Evolutionary conservation across 768 basidiomycete species (phyloP).

Genomic region (Termitomyces sp.): DNA sequence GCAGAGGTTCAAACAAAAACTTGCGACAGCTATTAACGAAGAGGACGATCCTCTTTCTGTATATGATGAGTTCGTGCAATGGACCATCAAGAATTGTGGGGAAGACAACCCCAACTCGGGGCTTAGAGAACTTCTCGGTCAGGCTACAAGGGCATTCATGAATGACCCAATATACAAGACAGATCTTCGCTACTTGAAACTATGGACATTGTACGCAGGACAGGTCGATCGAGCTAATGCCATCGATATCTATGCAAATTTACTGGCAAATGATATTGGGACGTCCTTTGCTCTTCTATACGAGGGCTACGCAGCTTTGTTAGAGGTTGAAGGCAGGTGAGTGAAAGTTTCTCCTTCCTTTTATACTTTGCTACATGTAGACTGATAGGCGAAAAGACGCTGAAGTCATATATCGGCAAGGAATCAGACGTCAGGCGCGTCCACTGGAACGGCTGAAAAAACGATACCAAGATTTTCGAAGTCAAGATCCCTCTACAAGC

Average conservation of each 20-base stretch:
- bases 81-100: conserved; percentile 79
- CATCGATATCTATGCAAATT: conserved; percentile 66
- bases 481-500: conserved; percentile 25
- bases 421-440: conserved; percentile 75
- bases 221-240: conserved; percentile 67
- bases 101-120: conserved; percentile 66
- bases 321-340: conserved; percentile 75
- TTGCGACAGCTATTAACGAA: conserved; percentile 53
- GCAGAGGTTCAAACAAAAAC: conserved; percentile 28
- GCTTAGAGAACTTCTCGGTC: conserved; percentile 75
- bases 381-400: conserved; percentile 63
- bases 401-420: conserved; percentile 73
- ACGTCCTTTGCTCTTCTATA: conserved; percentile 76
- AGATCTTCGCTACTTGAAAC: conserved; percentile 85
- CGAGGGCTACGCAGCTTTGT: conserved; percentile 80
- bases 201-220: conserved; percentile 87
- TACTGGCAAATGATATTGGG: conserved; percentile 71
- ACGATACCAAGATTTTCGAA: conserved; percentile 75
- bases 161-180: conserved; percentile 79
- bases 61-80: conserved; percentile 84
- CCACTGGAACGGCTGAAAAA: conserved; percentile 82
- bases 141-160: conserved; percentile 76
- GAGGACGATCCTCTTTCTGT: conserved; percentile 85
- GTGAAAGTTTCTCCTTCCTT: not conserved
- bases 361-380: not conserved